These are phyloP conservation scores for Gossypium aridum DNA, from an alignment of 441 rosid genomes.

Conservation along the genomic window DNA sequence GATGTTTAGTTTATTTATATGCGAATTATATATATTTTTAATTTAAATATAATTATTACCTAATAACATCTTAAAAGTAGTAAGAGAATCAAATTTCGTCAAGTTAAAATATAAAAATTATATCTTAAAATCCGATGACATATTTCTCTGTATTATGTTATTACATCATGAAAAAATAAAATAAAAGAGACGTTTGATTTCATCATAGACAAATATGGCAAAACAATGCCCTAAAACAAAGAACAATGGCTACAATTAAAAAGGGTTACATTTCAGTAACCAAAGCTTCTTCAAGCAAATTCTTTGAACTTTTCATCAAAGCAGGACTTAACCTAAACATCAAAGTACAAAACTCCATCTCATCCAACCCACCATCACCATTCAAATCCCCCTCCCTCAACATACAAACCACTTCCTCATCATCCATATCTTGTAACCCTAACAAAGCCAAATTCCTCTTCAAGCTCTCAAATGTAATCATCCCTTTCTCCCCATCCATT, in stretches of 20 bases:
- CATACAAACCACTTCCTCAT: slow-evolving; percentile 28
- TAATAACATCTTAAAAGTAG: no score
- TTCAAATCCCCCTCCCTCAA: slow-evolving; percentile 32
- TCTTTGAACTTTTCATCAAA: slow-evolving; percentile 26
- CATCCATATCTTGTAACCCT: slow-evolving; percentile 29
- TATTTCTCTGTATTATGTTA: no score
- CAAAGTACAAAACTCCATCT: slow-evolving; percentile 35
- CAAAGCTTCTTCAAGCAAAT: slow-evolving; percentile 28
- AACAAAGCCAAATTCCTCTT: slow-evolving; percentile 23
- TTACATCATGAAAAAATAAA: no score
- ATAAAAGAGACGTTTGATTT: no score
- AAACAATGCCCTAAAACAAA: background rate
- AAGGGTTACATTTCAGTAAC: slow-evolving; percentile 11
- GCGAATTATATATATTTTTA: no score
- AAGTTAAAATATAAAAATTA: no score
- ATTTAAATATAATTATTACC: no score
- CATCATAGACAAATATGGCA: no score
- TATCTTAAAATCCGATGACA: no score
- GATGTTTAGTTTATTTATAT: background rate
- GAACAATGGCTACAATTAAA: background rate
- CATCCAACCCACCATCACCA: slow-evolving; percentile 34
- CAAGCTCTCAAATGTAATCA: slow-evolving; percentile 35
- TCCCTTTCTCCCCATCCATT: slow-evolving; percentile 25
- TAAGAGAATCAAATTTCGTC: no score
- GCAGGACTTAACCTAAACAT: slow-evolving; percentile 40